A percentile compares a stretch with the other conserved stretches of the same genome.
These are phyloP conservation scores for Nitzschia sp. DNA, from an alignment of 108 stramenopile genomes.

Conservation along the genomic window DNA sequence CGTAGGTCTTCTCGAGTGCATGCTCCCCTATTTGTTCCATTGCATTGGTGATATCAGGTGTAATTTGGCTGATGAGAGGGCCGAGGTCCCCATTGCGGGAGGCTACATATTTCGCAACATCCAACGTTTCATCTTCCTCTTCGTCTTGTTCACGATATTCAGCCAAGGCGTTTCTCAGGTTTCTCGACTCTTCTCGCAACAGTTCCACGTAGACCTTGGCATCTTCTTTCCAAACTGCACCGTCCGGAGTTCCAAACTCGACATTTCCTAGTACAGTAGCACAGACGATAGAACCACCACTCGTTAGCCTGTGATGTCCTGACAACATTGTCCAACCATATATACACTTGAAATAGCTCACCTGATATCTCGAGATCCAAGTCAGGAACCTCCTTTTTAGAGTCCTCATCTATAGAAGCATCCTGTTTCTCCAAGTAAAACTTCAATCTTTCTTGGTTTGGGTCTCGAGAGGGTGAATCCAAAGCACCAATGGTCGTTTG, in stretches of 20 bases:
- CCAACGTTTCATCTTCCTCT: slow-evolving; percentile 7
- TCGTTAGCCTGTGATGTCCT: too few species aligned
- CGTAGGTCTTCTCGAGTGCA: slow-evolving; percentile 46
- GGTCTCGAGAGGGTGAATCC: neutral
- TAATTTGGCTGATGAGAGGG: slow-evolving; percentile 73
- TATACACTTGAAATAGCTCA: too few species aligned
- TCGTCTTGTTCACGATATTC: slow-evolving; percentile 43
- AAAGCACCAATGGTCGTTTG: slow-evolving; percentile 68
- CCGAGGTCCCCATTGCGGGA: slow-evolving; percentile 76
- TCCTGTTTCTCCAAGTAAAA: slow-evolving; percentile 20
- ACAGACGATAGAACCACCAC: neutral
- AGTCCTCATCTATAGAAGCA: slow-evolving; percentile 21
- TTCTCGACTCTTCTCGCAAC: slow-evolving; percentile 72
- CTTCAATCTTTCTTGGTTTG: neutral
- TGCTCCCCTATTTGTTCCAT: slow-evolving; percentile 86
- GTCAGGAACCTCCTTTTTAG: slow-evolving; percentile 39
- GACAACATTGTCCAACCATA: too few species aligned
- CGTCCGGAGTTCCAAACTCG: slow-evolving; percentile 78
- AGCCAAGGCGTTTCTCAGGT: slow-evolving; percentile 64
- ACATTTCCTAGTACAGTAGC: slow-evolving; percentile 59
- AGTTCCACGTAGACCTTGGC: slow-evolving; percentile 82
- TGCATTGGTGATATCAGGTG: slow-evolving; percentile 81
- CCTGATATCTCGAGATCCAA: too few species aligned
- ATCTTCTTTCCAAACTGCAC: slow-evolving; percentile 76
- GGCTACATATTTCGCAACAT: slow-evolving; percentile 78